Conservation (phyloP, 306 rosid species). For the Begonia fuchsioides region DNA sequence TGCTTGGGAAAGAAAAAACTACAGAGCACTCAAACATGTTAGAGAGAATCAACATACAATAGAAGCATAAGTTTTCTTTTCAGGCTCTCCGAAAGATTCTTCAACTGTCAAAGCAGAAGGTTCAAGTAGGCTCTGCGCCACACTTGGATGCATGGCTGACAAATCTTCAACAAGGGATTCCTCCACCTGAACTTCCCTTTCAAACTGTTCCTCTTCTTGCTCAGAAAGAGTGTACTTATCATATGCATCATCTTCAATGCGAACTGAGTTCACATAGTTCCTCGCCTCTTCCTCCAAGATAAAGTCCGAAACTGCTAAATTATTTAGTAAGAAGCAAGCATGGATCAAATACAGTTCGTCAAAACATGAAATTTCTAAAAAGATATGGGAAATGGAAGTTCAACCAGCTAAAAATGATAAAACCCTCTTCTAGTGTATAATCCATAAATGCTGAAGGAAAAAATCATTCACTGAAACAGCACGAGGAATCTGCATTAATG, state of each 20-base stretch:
- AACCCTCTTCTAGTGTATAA: too few relatives aligned
- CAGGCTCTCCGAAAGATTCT: conserved; percentile 63
- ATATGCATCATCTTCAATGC: conserved; percentile 68
- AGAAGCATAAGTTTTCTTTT: conserved; percentile 78
- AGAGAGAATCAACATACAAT: conserved; percentile 37
- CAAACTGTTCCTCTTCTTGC: conserved; percentile 52
- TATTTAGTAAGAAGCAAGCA: conserved; percentile 14
- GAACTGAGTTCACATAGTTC: conserved; percentile 54
- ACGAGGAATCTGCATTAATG: too few relatives aligned
- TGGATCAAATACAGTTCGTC: not conserved
- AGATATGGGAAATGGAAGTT: too few relatives aligned
- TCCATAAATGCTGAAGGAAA: too few relatives aligned
- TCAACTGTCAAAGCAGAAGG: conserved; percentile 31
- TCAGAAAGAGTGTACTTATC: conserved; percentile 84
- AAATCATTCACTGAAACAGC: too few relatives aligned
- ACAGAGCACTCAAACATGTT: not conserved
- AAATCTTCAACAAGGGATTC: conserved; percentile 58
- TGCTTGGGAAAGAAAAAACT: conserved; percentile 17
- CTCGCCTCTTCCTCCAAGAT: conserved; percentile 72
- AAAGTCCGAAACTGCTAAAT: conserved; percentile 55
- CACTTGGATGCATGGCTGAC: conserved; percentile 27
- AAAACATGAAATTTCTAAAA: too few relatives aligned
- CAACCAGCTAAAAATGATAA: too few relatives aligned
- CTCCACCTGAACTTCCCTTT: conserved; percentile 62
- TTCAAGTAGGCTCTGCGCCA: conserved; percentile 32